Percentiles rank a stretch among this genome's conserved stretches.
Evolutionary conservation across 208 protist genomes (phyloP).

Genomic region (Trypanosoma caninum): DNA sequence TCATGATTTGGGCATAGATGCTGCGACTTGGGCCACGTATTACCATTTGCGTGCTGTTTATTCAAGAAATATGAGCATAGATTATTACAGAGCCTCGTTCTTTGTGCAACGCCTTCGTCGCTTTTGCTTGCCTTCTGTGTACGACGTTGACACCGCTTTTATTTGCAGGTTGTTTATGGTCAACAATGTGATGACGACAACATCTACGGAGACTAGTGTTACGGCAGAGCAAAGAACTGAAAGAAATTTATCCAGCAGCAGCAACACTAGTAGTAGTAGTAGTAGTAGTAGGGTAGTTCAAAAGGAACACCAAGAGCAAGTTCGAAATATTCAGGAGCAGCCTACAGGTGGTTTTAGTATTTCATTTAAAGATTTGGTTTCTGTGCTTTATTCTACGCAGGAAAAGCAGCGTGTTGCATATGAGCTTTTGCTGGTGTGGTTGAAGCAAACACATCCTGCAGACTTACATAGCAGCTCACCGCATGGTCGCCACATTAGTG

Average conservation of each 20-base stretch:
- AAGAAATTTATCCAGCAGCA: not conserved
- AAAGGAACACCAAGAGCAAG: no score
- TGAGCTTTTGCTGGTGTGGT: slow-evolving; percentile 43
- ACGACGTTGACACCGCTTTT: slow-evolving; percentile 33
- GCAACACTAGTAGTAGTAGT: not conserved
- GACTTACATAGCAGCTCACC: slow-evolving; percentile 1
- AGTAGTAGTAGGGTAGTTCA: no score
- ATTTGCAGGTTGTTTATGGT: slow-evolving; percentile 30
- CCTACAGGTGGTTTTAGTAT: no score
- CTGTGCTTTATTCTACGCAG: slow-evolving; percentile 33
- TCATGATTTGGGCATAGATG: slow-evolving; percentile 10
- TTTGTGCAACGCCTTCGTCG: slow-evolving; percentile 40
- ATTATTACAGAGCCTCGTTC: slow-evolving; percentile 10
- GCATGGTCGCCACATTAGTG: slow-evolving; percentile 21
- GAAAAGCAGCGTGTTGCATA: slow-evolving; percentile 42
- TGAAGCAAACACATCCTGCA: not conserved
- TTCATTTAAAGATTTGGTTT: slow-evolving; percentile 27
- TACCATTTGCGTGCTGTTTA: slow-evolving; percentile 4
- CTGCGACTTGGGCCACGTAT: slow-evolving; percentile 15
- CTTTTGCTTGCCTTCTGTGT: slow-evolving; percentile 43
- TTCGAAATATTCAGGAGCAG: no score
- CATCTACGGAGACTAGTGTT: not conserved
- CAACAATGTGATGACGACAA: not conserved
- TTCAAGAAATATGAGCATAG: not conserved
- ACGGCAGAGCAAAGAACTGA: not conserved